A percentile compares a stretch with the other conserved stretches of the same genome.
Conservation (phyloP, 1,139 yeast species). For the Debaryomyces nepalensis region DNA sequence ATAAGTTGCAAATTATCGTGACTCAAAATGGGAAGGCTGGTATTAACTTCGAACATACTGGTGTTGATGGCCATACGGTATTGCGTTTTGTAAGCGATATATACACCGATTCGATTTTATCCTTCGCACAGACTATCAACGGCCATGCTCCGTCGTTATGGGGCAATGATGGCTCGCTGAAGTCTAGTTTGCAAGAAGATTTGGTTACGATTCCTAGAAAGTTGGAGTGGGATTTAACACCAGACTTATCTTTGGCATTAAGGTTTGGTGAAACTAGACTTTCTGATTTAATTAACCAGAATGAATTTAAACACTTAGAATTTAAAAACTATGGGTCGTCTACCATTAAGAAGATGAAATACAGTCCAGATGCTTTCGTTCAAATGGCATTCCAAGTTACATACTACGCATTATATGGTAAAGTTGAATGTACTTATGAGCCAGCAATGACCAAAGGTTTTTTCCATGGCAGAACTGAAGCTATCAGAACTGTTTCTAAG, state of each 20-base stretch:
- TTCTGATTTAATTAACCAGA: conserved; percentile 85
- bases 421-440: conserved; percentile 91
- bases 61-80: conserved; percentile 95
- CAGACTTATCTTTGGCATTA: conserved; percentile 75
- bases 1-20: conserved; percentile 84
- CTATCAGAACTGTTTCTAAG: conserved; percentile 80
- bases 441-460: conserved; percentile 94
- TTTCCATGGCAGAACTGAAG: conserved; percentile 91
- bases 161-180: conserved; percentile 29
- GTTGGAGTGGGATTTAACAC: conserved; percentile 84
- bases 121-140: conserved; percentile 85
- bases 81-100: conserved; percentile 86
- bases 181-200: conserved; percentile 24
- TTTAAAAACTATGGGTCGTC: conserved; percentile 78
- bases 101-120: conserved; percentile 84
- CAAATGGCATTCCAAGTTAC: conserved; percentile 96
- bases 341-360: conserved; percentile 80
- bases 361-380: conserved; percentile 92
- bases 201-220: conserved; percentile 77
- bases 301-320: conserved; percentile 83
- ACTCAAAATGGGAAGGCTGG: conserved; percentile 95
- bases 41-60: conserved; percentile 91
- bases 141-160: conserved; percentile 81
- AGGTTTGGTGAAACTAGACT: conserved; percentile 91
- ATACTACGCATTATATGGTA: conserved; percentile 88